These are phyloP conservation scores for Mallotus japonicus DNA, from an alignment of 441 rosid species.

Conservation along the genomic window DNA sequence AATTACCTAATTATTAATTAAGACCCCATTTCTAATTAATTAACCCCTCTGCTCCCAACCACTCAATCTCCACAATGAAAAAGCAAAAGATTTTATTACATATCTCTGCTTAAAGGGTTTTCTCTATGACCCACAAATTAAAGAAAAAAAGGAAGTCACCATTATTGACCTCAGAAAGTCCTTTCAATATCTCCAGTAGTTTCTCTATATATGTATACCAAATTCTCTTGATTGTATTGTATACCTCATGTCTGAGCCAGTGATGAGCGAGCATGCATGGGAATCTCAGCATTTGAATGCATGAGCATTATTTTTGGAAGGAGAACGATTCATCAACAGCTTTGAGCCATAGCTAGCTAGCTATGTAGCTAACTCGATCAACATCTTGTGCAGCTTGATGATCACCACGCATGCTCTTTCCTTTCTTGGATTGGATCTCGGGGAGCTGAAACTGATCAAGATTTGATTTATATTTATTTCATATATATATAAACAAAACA, in stretches of 20 bases:
- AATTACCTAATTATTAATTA: constrained; percentile 21
- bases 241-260: background rate
- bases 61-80: background rate
- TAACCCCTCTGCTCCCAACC: background rate
- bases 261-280: constrained; percentile 9
- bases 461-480: background rate
- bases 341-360: constrained; percentile 3
- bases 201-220: background rate
- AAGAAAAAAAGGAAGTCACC: background rate
- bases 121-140: background rate
- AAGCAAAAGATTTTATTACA: background rate
- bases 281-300: constrained; percentile 1
- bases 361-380: too few species aligned
- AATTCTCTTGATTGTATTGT: background rate
- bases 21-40: background rate
- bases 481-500: background rate
- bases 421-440: background rate
- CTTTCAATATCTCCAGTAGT: background rate
- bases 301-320: constrained; percentile 18
- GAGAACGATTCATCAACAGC: background rate
- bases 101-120: background rate
- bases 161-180: background rate
- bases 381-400: background rate
- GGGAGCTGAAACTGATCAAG: constrained; percentile 16
- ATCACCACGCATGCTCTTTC: background rate